Base-by-base conservation (phyloP, 129 eudicot genomes). In the Centella asiatica region DNA sequence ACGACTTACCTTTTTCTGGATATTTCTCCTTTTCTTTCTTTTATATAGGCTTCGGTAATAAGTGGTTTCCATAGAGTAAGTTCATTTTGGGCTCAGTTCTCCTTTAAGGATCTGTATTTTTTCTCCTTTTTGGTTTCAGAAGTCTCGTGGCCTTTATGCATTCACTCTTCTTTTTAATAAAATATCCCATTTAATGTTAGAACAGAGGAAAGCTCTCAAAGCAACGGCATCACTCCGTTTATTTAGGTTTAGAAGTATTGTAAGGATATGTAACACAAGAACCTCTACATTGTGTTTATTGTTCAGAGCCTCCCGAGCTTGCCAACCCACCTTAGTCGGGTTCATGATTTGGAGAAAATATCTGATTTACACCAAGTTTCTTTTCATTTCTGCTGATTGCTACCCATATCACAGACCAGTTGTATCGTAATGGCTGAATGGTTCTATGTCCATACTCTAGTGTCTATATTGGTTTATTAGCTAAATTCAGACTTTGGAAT, bases 401-500 rank as follows among this genome's bases (percentile, higher is more conserved):
- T 55, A 4, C 15, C n/a, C 8, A 55, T 31, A 28, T 29, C 48
- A 12, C 33, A 24, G 18, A 40, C 12, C 42, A 55, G 22, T 6
- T 15, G 25, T 29, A 18, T 55, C 20, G 0, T 31, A 31, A 17
- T 29, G 37, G 40, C 25, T 22, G 23, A 57, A 62, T 1, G 1
- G 20, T 62, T 40, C 36, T 19, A 7, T 36, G 7, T 58, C 22
- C 29, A 58, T 39, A 53, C 27, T 26, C 18, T n/a, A 31, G 10
- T 58, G 10, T 42, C 2, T 24, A 9, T 61, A 31, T 63, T 46
- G 40, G 36, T 59, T 40, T 65, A 17, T 49, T 44, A 40, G 44
- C 64, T 57, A 44, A 60, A 6, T 11, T 5, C 17, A 15, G 46
- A 54, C 11, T 19, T 53, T 64, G 60, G 58, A 54, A n/a, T 52